Evolutionary conservation across 495 filamentous ascomycete species (phyloP).

Genomic region (Cryomyces minteri): DNA sequence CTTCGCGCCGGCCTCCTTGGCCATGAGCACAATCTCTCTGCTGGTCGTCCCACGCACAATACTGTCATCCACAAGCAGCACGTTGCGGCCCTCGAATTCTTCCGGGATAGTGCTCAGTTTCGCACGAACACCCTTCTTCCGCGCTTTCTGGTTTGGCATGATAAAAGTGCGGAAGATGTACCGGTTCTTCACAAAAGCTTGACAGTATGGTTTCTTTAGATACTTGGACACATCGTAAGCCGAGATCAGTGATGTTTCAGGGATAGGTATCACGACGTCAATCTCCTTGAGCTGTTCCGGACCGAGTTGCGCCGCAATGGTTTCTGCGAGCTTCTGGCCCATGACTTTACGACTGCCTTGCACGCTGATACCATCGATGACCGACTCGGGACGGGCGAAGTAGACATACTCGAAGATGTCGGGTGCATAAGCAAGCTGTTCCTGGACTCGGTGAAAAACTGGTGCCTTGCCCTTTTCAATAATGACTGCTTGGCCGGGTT

Average conservation of each 20-base stretch:
- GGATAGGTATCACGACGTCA: conserved; percentile 81
- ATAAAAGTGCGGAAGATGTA: conserved; percentile 96
- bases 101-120: conserved; percentile 73
- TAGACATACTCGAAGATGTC: conserved; percentile 92
- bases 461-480: conserved; percentile 70
- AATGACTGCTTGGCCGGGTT: conserved; percentile 86
- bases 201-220: conserved; percentile 63
- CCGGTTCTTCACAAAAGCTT: conserved; percentile 85
- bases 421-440: conserved; percentile 57
- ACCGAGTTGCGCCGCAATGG: conserved; percentile 53
- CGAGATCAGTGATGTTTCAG: conserved; percentile 71
- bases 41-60: conserved; percentile 88
- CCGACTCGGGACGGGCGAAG: conserved; percentile 73
- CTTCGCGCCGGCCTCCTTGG: conserved; percentile 71
- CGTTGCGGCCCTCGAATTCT: conserved; percentile 71
- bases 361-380: conserved; percentile 88
- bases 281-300: conserved; percentile 63
- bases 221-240: conserved; percentile 62
- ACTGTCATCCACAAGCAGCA: conserved; percentile 80
- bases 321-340: conserved; percentile 73
- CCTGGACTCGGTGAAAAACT: conserved; percentile 56
- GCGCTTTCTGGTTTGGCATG: conserved; percentile 71
- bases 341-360: conserved; percentile 80
- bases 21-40: conserved; percentile 86
- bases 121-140: conserved; percentile 60